Evolutionary conservation across 371 early-diverging fungal genomes (phyloP), one percentile per base, ranked within the genome.

Genomic region (Rhizopus delemar): DNA sequence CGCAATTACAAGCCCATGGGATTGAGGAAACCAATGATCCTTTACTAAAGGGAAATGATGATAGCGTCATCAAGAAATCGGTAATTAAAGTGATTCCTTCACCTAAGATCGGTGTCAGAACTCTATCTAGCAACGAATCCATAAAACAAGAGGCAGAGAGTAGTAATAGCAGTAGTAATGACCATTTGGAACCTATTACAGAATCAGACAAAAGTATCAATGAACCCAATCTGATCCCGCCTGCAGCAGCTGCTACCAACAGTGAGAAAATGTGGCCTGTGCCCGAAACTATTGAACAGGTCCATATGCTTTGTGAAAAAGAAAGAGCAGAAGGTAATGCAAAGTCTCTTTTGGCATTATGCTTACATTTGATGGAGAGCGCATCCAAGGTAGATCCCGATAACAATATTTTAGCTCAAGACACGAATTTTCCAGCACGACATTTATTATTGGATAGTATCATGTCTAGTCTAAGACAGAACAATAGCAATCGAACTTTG

Each of bases 281-380:
- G 6, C 71, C 69, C 4, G 59, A 65, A 34, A 56, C 63, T 0
- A 41, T 68, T 1, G 71, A 68, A 8, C 56, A 74, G 56, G 56
- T 71, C 5, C 32, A 64, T 33, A 28, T 33, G 3, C 52, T 71
- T 22, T 49, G 63, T 22, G 66, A 74, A 39, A 33, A 52, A 22
- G 70, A 68, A 45, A 56, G 55, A 32, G 35, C 56, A 7, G 43
- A 60, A 33, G 66, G 59, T 11, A 49, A 52, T 22, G 29, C 60
- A 4, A 16, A 49, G 5, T 59, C 67, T 32, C 68, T 59, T 7
- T 34, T 73, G 1, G 65, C 53, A 2, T 38, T 65, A 33, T 63
- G 69, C 55, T 28, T 68, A 29, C 65, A 57, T 39, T 49, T 62
- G 4, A 60, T 69, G 69, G 57, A 52, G 39, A 59, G 58, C 34